A percentile compares a stretch with the other conserved stretches of the same genome.
These are phyloP conservation scores for Pezicula carpinea DNA, from an alignment of 2,329 filamentous ascomycete genomes.

Conservation along the genomic window DNA sequence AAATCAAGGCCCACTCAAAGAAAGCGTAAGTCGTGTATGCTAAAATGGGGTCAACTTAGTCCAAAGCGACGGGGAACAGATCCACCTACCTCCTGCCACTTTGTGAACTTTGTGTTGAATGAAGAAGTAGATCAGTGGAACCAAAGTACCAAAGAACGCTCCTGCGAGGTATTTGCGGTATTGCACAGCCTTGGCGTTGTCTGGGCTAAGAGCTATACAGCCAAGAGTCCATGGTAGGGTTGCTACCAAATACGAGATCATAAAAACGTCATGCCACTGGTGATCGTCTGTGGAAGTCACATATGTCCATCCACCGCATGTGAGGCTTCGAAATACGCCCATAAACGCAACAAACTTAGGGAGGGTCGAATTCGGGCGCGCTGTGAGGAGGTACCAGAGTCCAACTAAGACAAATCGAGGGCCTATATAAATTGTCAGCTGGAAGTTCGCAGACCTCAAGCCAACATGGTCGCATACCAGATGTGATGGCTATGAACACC, in stretches of 20 bases:
- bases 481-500: slow-evolving; percentile 94
- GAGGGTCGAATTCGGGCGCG: slow-evolving; percentile 66
- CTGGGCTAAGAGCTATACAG: slow-evolving; percentile 81
- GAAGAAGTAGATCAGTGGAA: slow-evolving; percentile 93
- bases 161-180: slow-evolving; percentile 82
- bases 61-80: slow-evolving; percentile 7
- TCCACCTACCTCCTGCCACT: slow-evolving; percentile 73
- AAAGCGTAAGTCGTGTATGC: slow-evolving; percentile 97
- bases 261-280: slow-evolving; percentile 98
- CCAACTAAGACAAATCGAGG: slow-evolving; percentile 88
- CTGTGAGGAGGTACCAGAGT: slow-evolving; percentile 86
- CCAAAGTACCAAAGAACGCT: slow-evolving; percentile 84
- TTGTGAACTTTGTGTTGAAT: slow-evolving; percentile 98
- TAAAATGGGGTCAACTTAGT: slow-evolving; percentile 35
- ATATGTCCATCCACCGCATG: slow-evolving; percentile 97
- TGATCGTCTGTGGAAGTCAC: slow-evolving; percentile 98
- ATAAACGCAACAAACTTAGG: slow-evolving; percentile 77
- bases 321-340: slow-evolving; percentile 83
- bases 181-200: slow-evolving; percentile 75
- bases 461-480: slow-evolving; percentile 49
- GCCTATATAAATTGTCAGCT: slow-evolving; percentile 43
- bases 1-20: slow-evolving; percentile 93
- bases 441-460: not conserved
- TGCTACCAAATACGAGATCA: slow-evolving; percentile 95
- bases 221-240: slow-evolving; percentile 94